Evolutionary conservation across 768 basidiomycete genomes (phyloP).

Genomic region (Tylopilus vinaceipallidus): DNA sequence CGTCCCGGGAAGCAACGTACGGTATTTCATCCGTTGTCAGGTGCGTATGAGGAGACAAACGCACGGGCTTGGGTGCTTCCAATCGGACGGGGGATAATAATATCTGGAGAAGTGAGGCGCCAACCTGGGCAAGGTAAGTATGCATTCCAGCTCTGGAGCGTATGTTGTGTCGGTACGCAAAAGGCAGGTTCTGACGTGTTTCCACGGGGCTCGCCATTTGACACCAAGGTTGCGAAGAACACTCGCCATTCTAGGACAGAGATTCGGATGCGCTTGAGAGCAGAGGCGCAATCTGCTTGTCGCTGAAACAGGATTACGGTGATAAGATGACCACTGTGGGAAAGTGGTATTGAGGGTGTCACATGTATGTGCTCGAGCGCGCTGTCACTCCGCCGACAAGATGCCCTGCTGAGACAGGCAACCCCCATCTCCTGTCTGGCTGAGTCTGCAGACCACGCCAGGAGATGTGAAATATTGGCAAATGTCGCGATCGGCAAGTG

Average conservation of each 20-base stretch:
- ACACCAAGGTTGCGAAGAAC: background rate
- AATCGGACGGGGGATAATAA: slow-evolving; percentile 8
- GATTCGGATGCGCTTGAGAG: too few relatives aligned
- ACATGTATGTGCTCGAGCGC: background rate
- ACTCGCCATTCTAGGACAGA: too few relatives aligned
- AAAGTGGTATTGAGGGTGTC: background rate
- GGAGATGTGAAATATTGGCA: slow-evolving; percentile 15
- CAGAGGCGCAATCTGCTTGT: background rate
- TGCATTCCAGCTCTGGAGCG: background rate
- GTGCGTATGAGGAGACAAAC: background rate
- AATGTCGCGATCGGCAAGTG: slow-evolving; percentile 32
- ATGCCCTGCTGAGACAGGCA: too few relatives aligned
- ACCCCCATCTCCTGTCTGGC: background rate
- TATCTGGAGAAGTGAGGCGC: background rate
- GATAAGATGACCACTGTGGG: too few relatives aligned
- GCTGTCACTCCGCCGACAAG: too few relatives aligned
- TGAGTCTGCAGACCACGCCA: background rate
- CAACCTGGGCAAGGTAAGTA: too few relatives aligned
- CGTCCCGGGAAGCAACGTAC: background rate
- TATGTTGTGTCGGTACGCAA: background rate
- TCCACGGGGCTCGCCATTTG: background rate
- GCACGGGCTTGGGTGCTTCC: background rate
- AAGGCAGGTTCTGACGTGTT: background rate
- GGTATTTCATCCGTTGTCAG: slow-evolving; percentile 18
- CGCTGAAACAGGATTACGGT: background rate